Percentiles rank a stretch among this genome's conserved stretches.
Conservation (phyloP, 2,329 filamentous ascomycete genomes). For the Xylaria arbuscula region DNA sequence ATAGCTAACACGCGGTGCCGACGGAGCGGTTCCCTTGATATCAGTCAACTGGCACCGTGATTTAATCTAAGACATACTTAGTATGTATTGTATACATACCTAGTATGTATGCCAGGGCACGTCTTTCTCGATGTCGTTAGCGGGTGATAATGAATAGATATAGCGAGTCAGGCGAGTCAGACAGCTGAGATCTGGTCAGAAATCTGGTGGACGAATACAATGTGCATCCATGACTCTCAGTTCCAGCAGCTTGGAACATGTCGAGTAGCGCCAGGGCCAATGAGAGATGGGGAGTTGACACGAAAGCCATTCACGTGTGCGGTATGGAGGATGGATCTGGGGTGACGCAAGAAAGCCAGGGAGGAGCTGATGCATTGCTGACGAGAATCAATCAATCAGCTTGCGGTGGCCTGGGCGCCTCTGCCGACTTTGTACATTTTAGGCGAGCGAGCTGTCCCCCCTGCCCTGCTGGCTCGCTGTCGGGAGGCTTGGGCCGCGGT, state of each 20-base stretch:
- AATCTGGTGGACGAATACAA: neutral
- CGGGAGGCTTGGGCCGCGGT: neutral
- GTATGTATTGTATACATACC: neutral
- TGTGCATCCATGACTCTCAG: conserved; percentile 3
- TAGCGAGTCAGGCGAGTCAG: neutral
- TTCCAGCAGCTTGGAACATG: conserved; percentile 29
- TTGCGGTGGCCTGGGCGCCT: conserved; percentile 21
- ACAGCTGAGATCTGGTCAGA: neutral
- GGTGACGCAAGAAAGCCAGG: conserved; percentile 26
- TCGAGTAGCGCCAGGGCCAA: conserved; percentile 13
- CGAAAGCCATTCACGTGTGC: conserved; percentile 14
- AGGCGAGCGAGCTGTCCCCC: conserved; percentile 14
- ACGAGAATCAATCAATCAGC: conserved; percentile 24
- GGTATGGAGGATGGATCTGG: conserved; percentile 19
- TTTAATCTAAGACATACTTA: neutral
- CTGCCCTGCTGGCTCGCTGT: neutral
- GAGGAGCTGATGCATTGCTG: conserved; percentile 31
- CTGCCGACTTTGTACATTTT: conserved; percentile 4
- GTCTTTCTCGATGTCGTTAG: conserved; percentile 7
- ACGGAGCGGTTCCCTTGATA: conserved; percentile 21
- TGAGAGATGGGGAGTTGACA: conserved; percentile 15
- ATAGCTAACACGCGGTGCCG: conserved; percentile 4
- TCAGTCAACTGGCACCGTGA: conserved; percentile 23
- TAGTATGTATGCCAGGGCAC: neutral
- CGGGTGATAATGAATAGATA: neutral